phyloP scores from a whole-genome alignment of 2,329 filamentous ascomycete species.

The Seiridium cupressi region DNA sequence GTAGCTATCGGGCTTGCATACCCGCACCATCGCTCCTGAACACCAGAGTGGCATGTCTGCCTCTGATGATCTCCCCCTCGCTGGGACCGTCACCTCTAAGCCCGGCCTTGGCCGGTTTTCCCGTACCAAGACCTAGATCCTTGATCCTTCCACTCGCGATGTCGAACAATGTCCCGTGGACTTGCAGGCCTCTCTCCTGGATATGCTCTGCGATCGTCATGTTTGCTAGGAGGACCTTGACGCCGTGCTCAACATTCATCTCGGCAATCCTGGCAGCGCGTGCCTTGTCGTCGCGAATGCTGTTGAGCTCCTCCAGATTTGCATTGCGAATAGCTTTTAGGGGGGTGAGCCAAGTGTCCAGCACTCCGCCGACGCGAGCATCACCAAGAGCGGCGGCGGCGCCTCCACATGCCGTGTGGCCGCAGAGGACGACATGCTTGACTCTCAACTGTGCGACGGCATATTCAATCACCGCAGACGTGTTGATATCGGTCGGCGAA shows the following conservation, averaged over 20 bases:
- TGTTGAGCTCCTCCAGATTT: conserved; percentile 54
- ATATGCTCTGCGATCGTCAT: conserved; percentile 69
- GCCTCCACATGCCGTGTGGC: conserved; percentile 68
- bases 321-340: conserved; percentile 41
- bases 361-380: conserved; percentile 46
- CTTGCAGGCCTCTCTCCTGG: conserved; percentile 64
- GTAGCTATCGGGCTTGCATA: conserved; percentile 20
- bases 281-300: conserved; percentile 51
- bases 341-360: conserved; percentile 55
- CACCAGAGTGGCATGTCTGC: conserved; percentile 50
- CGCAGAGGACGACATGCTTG: conserved; percentile 68
- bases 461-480: conserved; percentile 74
- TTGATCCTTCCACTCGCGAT: conserved; percentile 45
- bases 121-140: conserved; percentile 45
- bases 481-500: conserved; percentile 71
- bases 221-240: conserved; percentile 68
- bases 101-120: neutral
- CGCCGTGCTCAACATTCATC: conserved; percentile 70
- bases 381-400: conserved; percentile 56
- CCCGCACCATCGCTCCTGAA: conserved; percentile 36
- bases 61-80: conserved; percentile 38
- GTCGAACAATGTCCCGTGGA: conserved; percentile 80
- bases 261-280: conserved; percentile 66
- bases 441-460: conserved; percentile 72
- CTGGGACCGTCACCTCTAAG: conserved; percentile 11